Conservation (phyloP, 2,329 filamentous ascomycete species). For the Trichoderma atroviride region DNA sequence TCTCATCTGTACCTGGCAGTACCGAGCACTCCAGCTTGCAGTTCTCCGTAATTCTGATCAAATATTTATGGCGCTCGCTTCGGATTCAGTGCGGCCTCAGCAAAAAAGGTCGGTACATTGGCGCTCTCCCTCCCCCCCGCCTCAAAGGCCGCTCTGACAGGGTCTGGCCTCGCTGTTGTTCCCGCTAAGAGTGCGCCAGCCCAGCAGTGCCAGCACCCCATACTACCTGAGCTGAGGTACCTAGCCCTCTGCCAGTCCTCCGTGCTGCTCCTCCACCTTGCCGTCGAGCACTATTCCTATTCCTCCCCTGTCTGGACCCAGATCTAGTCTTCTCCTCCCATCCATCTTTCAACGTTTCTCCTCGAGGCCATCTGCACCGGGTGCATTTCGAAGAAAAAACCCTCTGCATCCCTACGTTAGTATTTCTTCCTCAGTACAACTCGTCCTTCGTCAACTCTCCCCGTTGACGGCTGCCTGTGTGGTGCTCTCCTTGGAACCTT, state of each 20-base stretch:
- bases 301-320: slow-evolving; percentile 15
- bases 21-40: not conserved
- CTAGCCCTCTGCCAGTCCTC: not conserved
- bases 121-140: not conserved
- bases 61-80: not conserved
- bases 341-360: slow-evolving; percentile 15
- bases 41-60: not conserved
- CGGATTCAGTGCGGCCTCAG: not conserved
- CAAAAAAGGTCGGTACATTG: not conserved
- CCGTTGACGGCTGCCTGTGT: slow-evolving; percentile 1
- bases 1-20: not conserved
- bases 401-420: slow-evolving; percentile 18
- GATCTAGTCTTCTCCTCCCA: slow-evolving; percentile 10
- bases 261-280: slow-evolving; percentile 1
- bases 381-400: not conserved
- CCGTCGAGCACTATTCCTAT: not conserved
- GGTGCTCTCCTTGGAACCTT: not conserved
- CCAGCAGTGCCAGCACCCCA: not conserved
- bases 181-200: not conserved
- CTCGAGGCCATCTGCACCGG: slow-evolving; percentile 18
- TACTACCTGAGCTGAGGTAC: not conserved
- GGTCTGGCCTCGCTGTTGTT: not conserved
- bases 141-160: not conserved
- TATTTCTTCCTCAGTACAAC: not conserved
- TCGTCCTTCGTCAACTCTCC: not conserved